A percentile compares a stretch with the other conserved stretches of the same genome.
Evolutionary conservation across 2,329 filamentous ascomycete species (phyloP).

Genomic region (Aspergillus sp.): DNA sequence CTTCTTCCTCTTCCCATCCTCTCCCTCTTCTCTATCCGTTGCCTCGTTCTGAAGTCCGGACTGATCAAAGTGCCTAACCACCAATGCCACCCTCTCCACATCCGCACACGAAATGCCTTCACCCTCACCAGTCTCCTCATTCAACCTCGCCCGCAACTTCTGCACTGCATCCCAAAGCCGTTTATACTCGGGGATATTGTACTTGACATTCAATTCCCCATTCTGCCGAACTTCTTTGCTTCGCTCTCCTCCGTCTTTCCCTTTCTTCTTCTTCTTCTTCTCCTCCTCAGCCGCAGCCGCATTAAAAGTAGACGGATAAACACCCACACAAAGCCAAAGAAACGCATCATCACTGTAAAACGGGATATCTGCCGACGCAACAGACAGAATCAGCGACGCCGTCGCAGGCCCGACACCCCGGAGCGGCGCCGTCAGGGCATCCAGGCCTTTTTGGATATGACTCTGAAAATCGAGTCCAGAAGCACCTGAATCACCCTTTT

Average conservation of each 20-base stretch:
- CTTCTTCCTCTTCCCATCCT: conserved; percentile 1
- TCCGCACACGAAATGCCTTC: conserved; percentile 31
- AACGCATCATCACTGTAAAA: conserved; percentile 48
- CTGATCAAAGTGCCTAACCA: conserved; percentile 33
- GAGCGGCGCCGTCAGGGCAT: conserved; percentile 34
- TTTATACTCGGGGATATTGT: conserved; percentile 40
- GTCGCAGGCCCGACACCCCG: conserved; percentile 45
- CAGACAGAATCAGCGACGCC: conserved; percentile 42
- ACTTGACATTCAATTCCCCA: conserved; percentile 39
- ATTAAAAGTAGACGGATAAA: not conserved
- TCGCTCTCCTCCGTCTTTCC: not conserved
- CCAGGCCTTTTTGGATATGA: conserved; percentile 32
- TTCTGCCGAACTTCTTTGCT: conserved; percentile 18
- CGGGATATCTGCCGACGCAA: conserved; percentile 31
- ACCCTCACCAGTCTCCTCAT: not conserved
- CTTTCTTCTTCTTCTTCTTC: too few species aligned
- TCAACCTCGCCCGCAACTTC: conserved; percentile 23
- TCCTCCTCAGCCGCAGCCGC: not conserved
- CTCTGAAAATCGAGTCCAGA: not conserved
- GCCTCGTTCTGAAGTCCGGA: conserved; percentile 14
- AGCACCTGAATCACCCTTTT: not conserved
- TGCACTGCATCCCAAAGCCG: conserved; percentile 30
- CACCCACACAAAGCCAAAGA: conserved; percentile 36
- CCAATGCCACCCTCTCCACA: conserved; percentile 40
- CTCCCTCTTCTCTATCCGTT: not conserved